Percentiles rank a stretch among this genome's conserved stretches.
Evolutionary conservation across 1,284 basidiomycete genomes (phyloP).

Genomic region (Irpex lacteus): DNA sequence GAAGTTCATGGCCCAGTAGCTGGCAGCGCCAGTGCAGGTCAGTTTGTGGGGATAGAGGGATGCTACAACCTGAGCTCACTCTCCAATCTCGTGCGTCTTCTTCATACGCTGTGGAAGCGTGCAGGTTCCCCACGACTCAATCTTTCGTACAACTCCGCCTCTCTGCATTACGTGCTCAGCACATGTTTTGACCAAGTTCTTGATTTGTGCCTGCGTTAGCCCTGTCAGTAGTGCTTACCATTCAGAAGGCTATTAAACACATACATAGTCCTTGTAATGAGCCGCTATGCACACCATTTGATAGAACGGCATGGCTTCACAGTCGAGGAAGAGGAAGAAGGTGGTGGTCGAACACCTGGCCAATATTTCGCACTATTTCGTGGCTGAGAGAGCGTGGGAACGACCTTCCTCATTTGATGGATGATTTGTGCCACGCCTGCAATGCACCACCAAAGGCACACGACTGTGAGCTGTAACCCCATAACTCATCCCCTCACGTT

Average conservation of each 20-base stretch:
- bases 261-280: constrained; percentile 71
- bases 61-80: constrained; percentile 53
- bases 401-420: constrained; percentile 1
- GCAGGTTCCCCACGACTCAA: constrained; percentile 75
- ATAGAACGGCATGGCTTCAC: constrained; percentile 70
- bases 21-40: constrained; percentile 27
- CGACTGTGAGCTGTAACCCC: neutral
- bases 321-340: constrained; percentile 4
- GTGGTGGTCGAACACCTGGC: neutral
- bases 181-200: constrained; percentile 72
- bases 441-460: constrained; percentile 1
- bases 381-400: constrained; percentile 4
- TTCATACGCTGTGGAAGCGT: constrained; percentile 79
- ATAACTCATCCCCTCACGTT: neutral
- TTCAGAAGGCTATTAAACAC: constrained; percentile 21
- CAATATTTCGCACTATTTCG: neutral
- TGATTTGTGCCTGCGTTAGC: constrained; percentile 62
- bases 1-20: constrained; percentile 90
- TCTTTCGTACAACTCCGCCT: constrained; percentile 79
- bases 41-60: neutral
- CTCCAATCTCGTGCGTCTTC: constrained; percentile 62
- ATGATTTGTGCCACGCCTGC: constrained; percentile 6
- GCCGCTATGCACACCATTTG: constrained; percentile 76
- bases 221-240: neutral
- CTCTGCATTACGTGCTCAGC: constrained; percentile 73